phyloP scores from a whole-genome alignment of 768 basidiomycete genomes.

The Neoboletus brunneissimus region DNA sequence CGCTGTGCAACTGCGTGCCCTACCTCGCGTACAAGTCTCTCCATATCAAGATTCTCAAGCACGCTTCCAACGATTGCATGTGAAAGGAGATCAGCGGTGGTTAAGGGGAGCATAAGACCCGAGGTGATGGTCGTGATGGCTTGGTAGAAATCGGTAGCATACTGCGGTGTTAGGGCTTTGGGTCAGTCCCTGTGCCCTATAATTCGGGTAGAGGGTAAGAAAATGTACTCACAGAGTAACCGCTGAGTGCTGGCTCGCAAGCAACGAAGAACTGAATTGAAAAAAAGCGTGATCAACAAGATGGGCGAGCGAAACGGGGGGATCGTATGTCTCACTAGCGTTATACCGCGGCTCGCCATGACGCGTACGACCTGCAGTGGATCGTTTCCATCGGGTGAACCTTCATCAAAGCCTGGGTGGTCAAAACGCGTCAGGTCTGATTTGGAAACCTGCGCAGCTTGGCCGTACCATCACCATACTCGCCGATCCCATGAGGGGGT shows the following conservation, averaged over 20 bases:
- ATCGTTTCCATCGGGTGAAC: conserved; percentile 92
- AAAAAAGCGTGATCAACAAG: conserved; percentile 2
- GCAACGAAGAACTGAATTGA: conserved; percentile 96
- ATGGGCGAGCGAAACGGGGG: not conserved
- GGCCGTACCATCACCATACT: conserved; percentile 86
- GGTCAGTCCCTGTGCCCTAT: conserved; percentile 1
- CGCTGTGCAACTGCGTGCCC: conserved; percentile 90
- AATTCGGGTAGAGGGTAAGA: conserved; percentile 17
- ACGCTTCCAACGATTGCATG: conserved; percentile 97
- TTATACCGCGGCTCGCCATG: conserved; percentile 91
- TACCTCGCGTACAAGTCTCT: conserved; percentile 90
- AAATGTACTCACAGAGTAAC: conserved; percentile 67
- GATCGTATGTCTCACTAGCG: conserved; percentile 56
- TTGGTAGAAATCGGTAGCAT: conserved; percentile 92
- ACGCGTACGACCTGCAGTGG: conserved; percentile 81
- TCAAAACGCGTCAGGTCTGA: conserved; percentile 12
- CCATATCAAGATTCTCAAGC: conserved; percentile 98
- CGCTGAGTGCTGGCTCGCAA: conserved; percentile 93
- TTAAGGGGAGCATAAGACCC: conserved; percentile 93
- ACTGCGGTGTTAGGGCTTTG: conserved; percentile 42
- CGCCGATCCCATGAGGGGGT: conserved; percentile 95
- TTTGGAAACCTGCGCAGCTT: not conserved
- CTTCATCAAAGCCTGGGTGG: conserved; percentile 81
- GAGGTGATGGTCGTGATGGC: conserved; percentile 91
- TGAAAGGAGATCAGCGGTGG: conserved; percentile 90